Conservation (phyloP, 2,329 filamentous ascomycete species). For the Pseudogymnoascus destructans region DNA sequence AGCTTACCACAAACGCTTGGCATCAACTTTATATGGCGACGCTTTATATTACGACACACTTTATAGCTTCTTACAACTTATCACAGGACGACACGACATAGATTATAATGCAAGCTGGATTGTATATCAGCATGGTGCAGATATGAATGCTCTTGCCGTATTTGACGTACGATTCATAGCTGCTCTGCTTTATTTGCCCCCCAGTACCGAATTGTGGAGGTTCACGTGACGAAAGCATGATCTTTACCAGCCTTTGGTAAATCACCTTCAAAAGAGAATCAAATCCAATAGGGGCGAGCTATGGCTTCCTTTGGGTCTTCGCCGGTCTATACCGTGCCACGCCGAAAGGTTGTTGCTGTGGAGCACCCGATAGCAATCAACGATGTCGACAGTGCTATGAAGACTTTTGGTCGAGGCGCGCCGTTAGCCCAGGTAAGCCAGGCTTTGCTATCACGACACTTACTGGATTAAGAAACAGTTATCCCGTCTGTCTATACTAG, state of each 20-base stretch:
- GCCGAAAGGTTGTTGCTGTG: constrained; percentile 41
- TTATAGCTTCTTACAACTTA: not conserved
- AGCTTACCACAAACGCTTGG: constrained; percentile 6
- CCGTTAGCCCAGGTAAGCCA: constrained; percentile 23
- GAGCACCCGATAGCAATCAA: constrained; percentile 56
- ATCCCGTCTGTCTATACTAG: not conserved
- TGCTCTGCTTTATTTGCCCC: not conserved
- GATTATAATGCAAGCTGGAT: not conserved
- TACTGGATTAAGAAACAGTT: not conserved
- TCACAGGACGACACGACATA: constrained; percentile 3
- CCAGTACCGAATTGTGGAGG: not conserved
- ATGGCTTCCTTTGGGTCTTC: constrained; percentile 12
- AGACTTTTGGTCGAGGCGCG: constrained; percentile 38
- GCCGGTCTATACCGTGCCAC: constrained; percentile 38
- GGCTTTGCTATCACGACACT: constrained; percentile 10
- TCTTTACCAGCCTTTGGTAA: not conserved
- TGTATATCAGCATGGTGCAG: not conserved
- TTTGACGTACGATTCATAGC: not conserved
- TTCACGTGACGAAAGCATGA: not conserved
- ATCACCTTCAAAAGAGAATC: not conserved
- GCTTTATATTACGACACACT: constrained; percentile 1
- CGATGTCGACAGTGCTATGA: constrained; percentile 49
- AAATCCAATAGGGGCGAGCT: not conserved
- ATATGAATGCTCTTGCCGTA: not conserved
- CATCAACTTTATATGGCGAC: constrained; percentile 1